Conservation (phyloP, 768 basidiomycete genomes). For the Ephemerocybe angulata region DNA sequence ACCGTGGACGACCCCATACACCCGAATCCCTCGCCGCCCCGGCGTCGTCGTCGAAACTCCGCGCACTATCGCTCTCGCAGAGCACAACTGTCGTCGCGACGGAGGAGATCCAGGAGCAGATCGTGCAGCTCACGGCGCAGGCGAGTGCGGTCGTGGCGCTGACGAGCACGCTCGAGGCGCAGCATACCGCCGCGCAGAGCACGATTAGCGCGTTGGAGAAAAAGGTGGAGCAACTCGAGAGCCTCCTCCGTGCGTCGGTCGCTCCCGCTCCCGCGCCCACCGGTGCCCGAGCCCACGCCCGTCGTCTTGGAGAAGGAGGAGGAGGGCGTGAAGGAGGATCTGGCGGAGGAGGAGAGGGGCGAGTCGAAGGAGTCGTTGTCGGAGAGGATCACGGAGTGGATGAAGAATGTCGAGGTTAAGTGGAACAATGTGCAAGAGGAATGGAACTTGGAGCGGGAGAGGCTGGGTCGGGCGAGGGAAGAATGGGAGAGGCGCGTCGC, state of each 20-base stretch:
- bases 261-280: too few relatives aligned
- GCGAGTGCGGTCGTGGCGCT: conserved; percentile 73
- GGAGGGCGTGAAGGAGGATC: too few relatives aligned
- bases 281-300: too few relatives aligned
- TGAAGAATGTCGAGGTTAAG: conserved; percentile 71
- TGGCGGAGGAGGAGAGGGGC: too few relatives aligned
- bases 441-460: conserved; percentile 78
- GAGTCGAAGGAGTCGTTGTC: conserved; percentile 29
- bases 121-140: conserved; percentile 64
- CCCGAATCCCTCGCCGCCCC: conserved; percentile 60
- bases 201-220: too few relatives aligned
- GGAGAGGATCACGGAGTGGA: conserved; percentile 65
- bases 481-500: conserved; percentile 74
- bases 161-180: too few relatives aligned
- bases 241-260: too few relatives aligned
- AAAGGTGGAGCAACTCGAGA: too few relatives aligned
- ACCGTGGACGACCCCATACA: conserved; percentile 68
- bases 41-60: not conserved
- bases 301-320: too few relatives aligned
- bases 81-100: conserved; percentile 4
- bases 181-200: too few relatives aligned
- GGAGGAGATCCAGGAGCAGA: conserved; percentile 51
- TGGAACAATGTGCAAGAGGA: conserved; percentile 77
- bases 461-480: conserved; percentile 66
- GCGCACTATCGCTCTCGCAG: conserved; percentile 21